Evolutionary conservation across 345 rosid genomes (phyloP), one percentile per base, ranked within the genome.

Genomic region (Brassica carinata): DNA sequence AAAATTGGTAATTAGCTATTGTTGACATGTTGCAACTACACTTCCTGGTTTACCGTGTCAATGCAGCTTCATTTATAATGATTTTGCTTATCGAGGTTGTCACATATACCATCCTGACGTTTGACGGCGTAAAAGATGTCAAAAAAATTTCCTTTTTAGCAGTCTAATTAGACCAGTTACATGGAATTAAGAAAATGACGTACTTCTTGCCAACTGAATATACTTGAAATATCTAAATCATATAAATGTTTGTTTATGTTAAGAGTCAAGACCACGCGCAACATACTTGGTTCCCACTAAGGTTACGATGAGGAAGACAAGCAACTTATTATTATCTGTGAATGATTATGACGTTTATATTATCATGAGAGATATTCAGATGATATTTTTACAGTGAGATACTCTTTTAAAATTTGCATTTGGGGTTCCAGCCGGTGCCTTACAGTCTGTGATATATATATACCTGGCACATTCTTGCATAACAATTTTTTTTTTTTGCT

Each of bases 201-300:
- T 73, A 26, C 31, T 69, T 70, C 27, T 64, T 70, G 71, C 27
- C 55, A 62, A 63, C 61, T 34, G n/a, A 78, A 78, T 65, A 45
- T 26, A 15, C 58, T 23, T 71, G 2, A 2, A 34, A 53, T 40
- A 34, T 4, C 30, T 14, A 43, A 15, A 4, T 7, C 19, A 31
- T 79, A 23, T 79, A 23, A 34, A 8, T n/a, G 9, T 63, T 48
- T 62, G n/a, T 15, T n/a, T 65, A 40, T 64, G 15, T 7, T 5
- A 71, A 72, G 27, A 27, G 63, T 73, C 69, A 30, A 73, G 27
- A 18, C 64, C 64, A 67, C 79, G 79, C 43, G 43, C 71, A 65
- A 75, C 17, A 75, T 63, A 81, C 80, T 55, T 75, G 83, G 76
- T 64, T 70, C 76, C 83, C 83, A 81, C 83, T 81, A 75, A 75